Base-by-base conservation (phyloP, 768 basidiomycete genomes). In the Tulasnella sp. region DNA sequence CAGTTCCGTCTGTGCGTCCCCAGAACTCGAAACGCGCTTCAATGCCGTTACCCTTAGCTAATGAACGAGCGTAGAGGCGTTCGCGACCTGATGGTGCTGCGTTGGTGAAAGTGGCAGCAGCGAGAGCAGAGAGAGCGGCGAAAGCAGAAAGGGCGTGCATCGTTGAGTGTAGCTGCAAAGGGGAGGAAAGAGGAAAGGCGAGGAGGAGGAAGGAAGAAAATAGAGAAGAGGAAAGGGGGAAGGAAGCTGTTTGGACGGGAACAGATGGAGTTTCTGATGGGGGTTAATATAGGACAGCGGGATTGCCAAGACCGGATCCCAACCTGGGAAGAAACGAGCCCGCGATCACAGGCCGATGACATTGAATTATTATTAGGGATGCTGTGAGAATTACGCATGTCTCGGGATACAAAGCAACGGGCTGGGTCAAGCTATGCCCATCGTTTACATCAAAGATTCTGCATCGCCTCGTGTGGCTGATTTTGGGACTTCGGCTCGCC, bases 11-110 rank as follows among this genome's bases (percentile, higher is more conserved):
- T 34, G 52, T 31, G 40, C 67, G 67, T 38, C 75, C 67, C 31
- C 40, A 45, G 67, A 76, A 76, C 39, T 76, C 75, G 40, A 76
- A 69, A n/a, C 31, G 67, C 2, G n/a, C 75, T 0, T 76, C 31
- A 25, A 76, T 76, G 22, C 38, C 75, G 12, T 52, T n/a, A 52
- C 38, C 38, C 42, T 9, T 14, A 22, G 25, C 73, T 14, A 19
- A 17, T 37, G 73, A 42, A 17, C 52, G 45, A 40, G 73, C 42
- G 54, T 54, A 58, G 31, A 58, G 52, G n/a, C 69, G 69, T 38
- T 42, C 69, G 37, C 37, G 69, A n/a, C 22, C 69, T 31, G 68
- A 38, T 38, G 69, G 37, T 42, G 36, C 69, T 34, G 69, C 37
- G 69, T 70, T 70, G 37, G 69, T 38, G 37, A 70, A 42, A 4